Percentiles rank a stretch among this genome's conserved stretches.
Conservation (phyloP, 768 basidiomycete species). For the Leccinum olivaceopallidum region DNA sequence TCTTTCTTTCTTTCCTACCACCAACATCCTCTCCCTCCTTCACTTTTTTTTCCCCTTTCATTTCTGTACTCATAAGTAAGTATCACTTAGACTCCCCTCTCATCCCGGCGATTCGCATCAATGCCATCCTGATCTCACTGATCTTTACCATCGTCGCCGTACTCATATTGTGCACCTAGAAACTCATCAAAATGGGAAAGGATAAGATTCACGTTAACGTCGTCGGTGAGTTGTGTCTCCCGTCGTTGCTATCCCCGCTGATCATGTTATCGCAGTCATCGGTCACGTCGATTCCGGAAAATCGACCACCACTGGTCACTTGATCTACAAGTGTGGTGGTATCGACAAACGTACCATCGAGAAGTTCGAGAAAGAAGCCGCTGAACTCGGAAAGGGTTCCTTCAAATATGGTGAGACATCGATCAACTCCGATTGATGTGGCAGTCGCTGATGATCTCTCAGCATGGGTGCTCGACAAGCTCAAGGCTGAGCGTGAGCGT, state of each 20-base stretch:
- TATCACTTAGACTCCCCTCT: conserved; percentile 17
- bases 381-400: conserved; percentile 99
- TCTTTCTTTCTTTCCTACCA: conserved; percentile 39
- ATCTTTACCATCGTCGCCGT: conserved; percentile 26
- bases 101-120: conserved; percentile 26
- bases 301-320: conserved; percentile 99
- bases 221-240: conserved; percentile 66
- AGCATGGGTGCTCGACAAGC: conserved; percentile 99
- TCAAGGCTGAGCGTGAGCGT: conserved; percentile 99
- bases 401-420: conserved; percentile 86
- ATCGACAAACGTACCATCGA: conserved; percentile 99
- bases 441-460: conserved; percentile 29
- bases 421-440: conserved; percentile 17
- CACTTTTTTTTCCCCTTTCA: conserved; percentile 33
- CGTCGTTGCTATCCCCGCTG: conserved; percentile 16
- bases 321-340: conserved; percentile 99
- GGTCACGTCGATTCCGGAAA: conserved; percentile 99
- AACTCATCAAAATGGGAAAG: conserved; percentile 86
- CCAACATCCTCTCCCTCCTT: conserved; percentile 35
- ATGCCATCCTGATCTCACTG: conserved; percentile 15
- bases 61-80: conserved; percentile 47
- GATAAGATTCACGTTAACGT: conserved; percentile 97
- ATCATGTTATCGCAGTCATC: conserved; percentile 66
- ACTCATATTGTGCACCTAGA: conserved; percentile 35
- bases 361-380: conserved; percentile 99